phyloP scores from a whole-genome alignment of 2,329 filamentous ascomycete species.

The Coniochaeta hoffmannii region DNA sequence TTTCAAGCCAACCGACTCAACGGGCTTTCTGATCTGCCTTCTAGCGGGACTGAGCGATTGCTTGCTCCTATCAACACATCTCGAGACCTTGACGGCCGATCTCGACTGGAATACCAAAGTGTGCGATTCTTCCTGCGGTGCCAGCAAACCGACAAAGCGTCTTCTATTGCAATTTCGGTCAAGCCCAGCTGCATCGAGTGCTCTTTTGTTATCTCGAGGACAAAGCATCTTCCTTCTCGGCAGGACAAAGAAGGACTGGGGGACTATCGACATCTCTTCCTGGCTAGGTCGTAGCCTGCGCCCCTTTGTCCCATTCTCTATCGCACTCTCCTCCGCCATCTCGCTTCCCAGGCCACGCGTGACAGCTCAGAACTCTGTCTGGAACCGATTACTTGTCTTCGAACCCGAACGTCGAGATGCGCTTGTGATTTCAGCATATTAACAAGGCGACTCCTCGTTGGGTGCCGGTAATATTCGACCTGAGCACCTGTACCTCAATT shows the following conservation, averaged over 20 bases:
- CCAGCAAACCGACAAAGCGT: neutral
- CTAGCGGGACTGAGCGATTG: neutral
- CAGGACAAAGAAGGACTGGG: neutral
- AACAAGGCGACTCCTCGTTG: slow-evolving; percentile 5
- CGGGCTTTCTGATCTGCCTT: neutral
- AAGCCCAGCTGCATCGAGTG: neutral
- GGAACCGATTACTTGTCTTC: neutral
- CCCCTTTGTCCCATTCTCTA: neutral
- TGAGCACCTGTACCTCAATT: too few species aligned
- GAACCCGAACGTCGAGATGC: neutral
- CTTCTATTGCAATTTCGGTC: neutral
- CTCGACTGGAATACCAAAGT: neutral
- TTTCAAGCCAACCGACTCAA: neutral
- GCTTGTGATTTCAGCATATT: neutral
- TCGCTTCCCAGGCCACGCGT: neutral
- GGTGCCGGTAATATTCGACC: slow-evolving; percentile 1
- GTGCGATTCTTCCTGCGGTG: neutral
- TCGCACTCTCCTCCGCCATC: neutral
- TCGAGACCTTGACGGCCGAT: neutral
- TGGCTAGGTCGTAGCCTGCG: neutral
- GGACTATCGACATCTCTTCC: neutral
- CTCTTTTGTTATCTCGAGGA: neutral
- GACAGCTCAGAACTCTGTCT: neutral
- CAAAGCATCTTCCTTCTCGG: neutral
- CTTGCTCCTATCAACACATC: too few species aligned